Evolutionary conservation across 2,329 filamentous ascomycete genomes (phyloP).

Genomic region (Botrytis deweyae): DNA sequence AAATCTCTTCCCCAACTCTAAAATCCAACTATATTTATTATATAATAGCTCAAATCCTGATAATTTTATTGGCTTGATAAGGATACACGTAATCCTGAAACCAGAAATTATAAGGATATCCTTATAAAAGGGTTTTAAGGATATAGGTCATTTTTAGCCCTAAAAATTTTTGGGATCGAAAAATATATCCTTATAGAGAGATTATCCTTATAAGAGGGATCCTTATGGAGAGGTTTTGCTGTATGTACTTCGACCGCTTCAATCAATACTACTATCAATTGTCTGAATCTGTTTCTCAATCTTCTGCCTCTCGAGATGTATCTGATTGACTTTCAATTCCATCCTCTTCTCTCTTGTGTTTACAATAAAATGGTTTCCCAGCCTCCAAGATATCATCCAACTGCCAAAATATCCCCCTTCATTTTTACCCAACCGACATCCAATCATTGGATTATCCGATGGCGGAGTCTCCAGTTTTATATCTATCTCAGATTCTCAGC

Average conservation of each 20-base stretch:
- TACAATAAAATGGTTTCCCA: conserved; percentile 1
- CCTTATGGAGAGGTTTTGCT: too few relatives aligned
- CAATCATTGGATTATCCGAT: conserved; percentile 18
- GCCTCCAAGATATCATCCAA: conserved; percentile 13
- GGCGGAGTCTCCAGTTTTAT: conserved; percentile 8
- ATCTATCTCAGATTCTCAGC: conserved; percentile 1
- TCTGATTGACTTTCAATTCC: neutral
- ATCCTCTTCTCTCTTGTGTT: neutral
- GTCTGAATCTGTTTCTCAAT: neutral
- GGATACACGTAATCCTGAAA: too few relatives aligned
- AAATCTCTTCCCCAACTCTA: too few relatives aligned
- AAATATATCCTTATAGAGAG: too few relatives aligned
- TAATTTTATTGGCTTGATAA: too few relatives aligned
- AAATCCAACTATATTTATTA: too few relatives aligned
- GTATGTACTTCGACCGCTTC: neutral
- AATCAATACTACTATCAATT: neutral
- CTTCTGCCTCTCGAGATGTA: neutral
- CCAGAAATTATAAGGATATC: too few relatives aligned
- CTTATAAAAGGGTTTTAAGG: too few relatives aligned
- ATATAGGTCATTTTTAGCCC: too few relatives aligned
- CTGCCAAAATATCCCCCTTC: neutral
- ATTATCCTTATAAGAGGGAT: too few relatives aligned
- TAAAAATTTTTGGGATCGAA: too few relatives aligned
- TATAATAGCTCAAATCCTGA: too few relatives aligned
- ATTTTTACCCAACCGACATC: conserved; percentile 1